These are phyloP conservation scores for Penicillium tannophilum DNA, from an alignment of 495 filamentous ascomycete genomes.

Conservation along the genomic window DNA sequence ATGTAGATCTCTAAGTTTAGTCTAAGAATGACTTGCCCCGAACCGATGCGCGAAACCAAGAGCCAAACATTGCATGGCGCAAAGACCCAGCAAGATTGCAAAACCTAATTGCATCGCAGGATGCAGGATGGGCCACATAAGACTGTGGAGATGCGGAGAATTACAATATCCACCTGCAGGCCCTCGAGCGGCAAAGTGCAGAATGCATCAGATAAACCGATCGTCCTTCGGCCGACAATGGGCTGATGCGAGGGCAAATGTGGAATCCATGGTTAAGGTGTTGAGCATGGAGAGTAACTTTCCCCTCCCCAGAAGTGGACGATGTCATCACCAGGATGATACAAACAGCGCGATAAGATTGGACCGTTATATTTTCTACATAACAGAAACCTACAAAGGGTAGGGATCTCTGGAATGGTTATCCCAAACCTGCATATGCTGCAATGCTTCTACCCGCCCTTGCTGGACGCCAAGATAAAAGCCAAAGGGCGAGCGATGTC, in stretches of 20 bases:
- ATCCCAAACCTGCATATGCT: slow-evolving; percentile 14
- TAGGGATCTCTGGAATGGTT: slow-evolving; percentile 21
- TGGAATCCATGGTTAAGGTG: slow-evolving; percentile 23
- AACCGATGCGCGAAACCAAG: background rate
- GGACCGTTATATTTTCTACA: background rate
- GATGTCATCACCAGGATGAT: slow-evolving; percentile 26
- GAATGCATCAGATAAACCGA: slow-evolving; percentile 17
- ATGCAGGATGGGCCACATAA: slow-evolving; percentile 4
- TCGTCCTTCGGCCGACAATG: slow-evolving; percentile 22
- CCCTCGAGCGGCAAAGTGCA: background rate
- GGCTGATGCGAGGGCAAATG: slow-evolving; percentile 8
- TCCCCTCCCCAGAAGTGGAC: slow-evolving; percentile 15
- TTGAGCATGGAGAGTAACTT: slow-evolving; percentile 4
- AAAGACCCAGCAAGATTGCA: background rate
- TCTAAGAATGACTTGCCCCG: background rate
- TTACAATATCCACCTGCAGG: slow-evolving; percentile 16
- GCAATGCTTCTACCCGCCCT: slow-evolving; percentile 25
- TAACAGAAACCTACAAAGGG: background rate
- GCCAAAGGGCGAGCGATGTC: background rate
- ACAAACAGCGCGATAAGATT: slow-evolving; percentile 8
- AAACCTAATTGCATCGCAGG: slow-evolving; percentile 4
- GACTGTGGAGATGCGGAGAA: slow-evolving; percentile 31
- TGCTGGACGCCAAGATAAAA: slow-evolving; percentile 19
- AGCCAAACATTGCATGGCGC: background rate
- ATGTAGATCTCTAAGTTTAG: background rate